Evolutionary conservation across 2,329 filamentous ascomycete species (phyloP).

Genomic region (Fusarium transvaalense): DNA sequence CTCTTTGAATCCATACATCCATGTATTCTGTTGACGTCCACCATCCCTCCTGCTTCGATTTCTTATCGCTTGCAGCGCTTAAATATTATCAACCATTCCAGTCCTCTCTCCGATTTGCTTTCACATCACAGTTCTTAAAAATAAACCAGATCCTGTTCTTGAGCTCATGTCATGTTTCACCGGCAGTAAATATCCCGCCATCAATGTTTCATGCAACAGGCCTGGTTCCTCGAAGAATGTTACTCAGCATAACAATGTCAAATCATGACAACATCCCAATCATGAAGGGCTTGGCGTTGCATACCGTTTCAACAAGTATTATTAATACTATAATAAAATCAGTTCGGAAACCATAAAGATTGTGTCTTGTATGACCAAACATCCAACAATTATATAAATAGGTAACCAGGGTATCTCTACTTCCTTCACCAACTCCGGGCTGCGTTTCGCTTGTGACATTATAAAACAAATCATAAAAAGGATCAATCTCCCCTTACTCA

Average conservation of each 20-base stretch:
- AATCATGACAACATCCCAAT: background rate
- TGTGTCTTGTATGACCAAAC: background rate
- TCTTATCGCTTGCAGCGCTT: background rate
- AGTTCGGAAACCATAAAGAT: background rate
- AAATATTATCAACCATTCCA: background rate
- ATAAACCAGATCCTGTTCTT: background rate
- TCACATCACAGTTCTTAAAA: background rate
- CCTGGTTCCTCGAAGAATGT: background rate
- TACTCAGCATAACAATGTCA: background rate
- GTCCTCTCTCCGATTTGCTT: background rate
- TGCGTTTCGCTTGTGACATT: constrained; percentile 21
- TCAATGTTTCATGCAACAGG: background rate
- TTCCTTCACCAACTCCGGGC: constrained; percentile 19
- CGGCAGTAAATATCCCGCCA: too few relatives aligned
- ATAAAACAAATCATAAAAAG: constrained; percentile 19
- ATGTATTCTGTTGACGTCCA: background rate
- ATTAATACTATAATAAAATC: background rate
- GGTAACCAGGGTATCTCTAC: constrained; percentile 16
- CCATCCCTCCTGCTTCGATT: background rate
- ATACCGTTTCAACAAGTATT: background rate
- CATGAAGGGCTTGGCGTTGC: background rate
- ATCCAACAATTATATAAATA: constrained; percentile 11
- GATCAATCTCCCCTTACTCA: background rate
- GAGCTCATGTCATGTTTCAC: background rate
- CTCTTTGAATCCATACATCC: background rate